Evolutionary conservation across 2,329 filamentous ascomycete genomes (phyloP).

Genomic region (Leptodontidium sp.): DNA sequence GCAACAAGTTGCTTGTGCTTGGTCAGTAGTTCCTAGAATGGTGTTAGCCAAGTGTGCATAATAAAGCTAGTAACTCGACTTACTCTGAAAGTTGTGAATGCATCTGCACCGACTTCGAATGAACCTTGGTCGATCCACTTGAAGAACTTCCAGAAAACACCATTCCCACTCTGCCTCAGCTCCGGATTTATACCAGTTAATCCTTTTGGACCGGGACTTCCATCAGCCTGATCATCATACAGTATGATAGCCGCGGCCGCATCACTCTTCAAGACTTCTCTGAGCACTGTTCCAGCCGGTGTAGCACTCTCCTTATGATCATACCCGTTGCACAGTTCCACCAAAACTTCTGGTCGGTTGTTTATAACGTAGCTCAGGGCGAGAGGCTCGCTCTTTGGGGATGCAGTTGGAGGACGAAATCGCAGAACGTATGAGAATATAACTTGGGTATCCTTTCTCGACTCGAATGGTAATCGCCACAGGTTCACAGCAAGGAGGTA

Average conservation of each 20-base stretch:
- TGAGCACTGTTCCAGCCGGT: conserved; percentile 86
- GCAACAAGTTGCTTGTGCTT: conserved; percentile 93
- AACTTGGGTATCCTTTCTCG: conserved; percentile 92
- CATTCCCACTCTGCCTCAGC: conserved; percentile 76
- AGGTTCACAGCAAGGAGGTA: conserved; percentile 84
- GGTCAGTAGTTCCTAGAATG: conserved; percentile 83
- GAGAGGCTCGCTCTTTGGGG: conserved; percentile 76
- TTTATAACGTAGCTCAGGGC: conserved; percentile 90
- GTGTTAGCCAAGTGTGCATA: conserved; percentile 27
- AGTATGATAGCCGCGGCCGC: conserved; percentile 89
- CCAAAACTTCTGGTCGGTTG: conserved; percentile 84
- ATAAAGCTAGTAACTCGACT: conserved; percentile 41
- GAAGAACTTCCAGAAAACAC: conserved; percentile 97
- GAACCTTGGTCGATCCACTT: conserved; percentile 96
- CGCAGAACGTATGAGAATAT: conserved; percentile 96
- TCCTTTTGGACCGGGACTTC: conserved; percentile 74
- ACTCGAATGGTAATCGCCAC: conserved; percentile 90
- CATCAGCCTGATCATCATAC: conserved; percentile 84
- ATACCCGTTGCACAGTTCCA: conserved; percentile 89
- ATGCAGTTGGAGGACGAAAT: conserved; percentile 77
- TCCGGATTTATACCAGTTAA: conserved; percentile 81
- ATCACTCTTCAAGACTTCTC: conserved; percentile 90
- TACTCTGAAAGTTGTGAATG: conserved; percentile 96
- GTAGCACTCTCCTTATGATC: conserved; percentile 91
- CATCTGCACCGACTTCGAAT: conserved; percentile 96